phyloP scores from a whole-genome alignment of 1,284 basidiomycete species.

The Cutaneotrichosporon mucoides region DNA sequence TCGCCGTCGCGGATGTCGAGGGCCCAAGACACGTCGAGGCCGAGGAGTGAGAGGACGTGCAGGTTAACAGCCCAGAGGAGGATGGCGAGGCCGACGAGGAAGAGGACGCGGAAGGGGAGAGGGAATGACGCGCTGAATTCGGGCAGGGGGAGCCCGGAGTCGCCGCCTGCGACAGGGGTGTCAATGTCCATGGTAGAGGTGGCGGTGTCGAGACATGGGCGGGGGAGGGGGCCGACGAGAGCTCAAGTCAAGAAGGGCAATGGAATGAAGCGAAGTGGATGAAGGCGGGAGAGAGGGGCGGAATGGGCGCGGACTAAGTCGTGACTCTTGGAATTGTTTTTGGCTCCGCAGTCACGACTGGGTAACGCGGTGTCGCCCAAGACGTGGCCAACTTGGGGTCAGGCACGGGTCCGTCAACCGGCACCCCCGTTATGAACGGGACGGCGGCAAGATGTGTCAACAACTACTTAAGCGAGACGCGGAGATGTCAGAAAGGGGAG shows the following conservation, averaged over 20 bases:
- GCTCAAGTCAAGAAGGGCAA: background rate
- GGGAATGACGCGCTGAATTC: conserved; percentile 64
- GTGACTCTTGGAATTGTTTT: too few relatives aligned
- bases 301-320: too few relatives aligned
- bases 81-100: conserved; percentile 65
- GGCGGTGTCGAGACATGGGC: background rate
- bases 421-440: too few relatives aligned
- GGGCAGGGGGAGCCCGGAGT: conserved; percentile 30
- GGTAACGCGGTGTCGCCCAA: too few relatives aligned
- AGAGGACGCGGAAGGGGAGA: conserved; percentile 73
- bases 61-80: conserved; percentile 81
- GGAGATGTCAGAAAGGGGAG: too few relatives aligned
- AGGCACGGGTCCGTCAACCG: too few relatives aligned
- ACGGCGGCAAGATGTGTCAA: too few relatives aligned
- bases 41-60: conserved; percentile 69
- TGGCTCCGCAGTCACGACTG: too few relatives aligned
- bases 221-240: background rate
- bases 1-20: conserved; percentile 51
- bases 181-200: conserved; percentile 1
- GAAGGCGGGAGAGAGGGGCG: too few relatives aligned
- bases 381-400: too few relatives aligned
- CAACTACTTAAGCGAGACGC: too few relatives aligned
- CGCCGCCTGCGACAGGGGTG: background rate
- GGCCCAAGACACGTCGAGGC: conserved; percentile 66
- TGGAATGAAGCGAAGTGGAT: background rate